These are phyloP conservation scores for Melocanna baccifera DNA, from an alignment of 176 grass and related monocot species.

Conservation along the genomic window DNA sequence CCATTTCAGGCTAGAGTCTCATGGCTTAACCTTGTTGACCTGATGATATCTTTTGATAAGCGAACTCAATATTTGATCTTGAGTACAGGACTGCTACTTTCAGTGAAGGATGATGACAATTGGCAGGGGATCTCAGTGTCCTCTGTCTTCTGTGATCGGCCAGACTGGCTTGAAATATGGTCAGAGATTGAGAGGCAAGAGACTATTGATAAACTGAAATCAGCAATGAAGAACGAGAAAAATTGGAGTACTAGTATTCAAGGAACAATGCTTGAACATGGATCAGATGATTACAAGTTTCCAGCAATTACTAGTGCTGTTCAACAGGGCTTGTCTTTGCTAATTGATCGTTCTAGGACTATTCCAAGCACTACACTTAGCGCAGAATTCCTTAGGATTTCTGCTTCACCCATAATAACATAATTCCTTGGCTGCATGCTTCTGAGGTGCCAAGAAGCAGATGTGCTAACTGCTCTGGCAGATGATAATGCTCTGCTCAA, in stretches of 20 bases:
- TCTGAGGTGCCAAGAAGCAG: slow-evolving; percentile 87
- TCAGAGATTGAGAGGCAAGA: slow-evolving; percentile 78
- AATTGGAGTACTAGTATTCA: slow-evolving; percentile 58
- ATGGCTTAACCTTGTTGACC: slow-evolving; percentile 89
- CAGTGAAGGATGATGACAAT: slow-evolving; percentile 68
- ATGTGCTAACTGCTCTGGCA: slow-evolving; percentile 87
- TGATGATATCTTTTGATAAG: slow-evolving; percentile 96
- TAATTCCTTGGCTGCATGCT: slow-evolving; percentile 74
- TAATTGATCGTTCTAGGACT: slow-evolving; percentile 64
- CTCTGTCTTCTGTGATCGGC: slow-evolving; percentile 77
- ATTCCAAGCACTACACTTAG: slow-evolving; percentile 75
- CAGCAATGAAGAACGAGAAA: slow-evolving; percentile 62
- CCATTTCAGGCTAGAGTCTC: slow-evolving; percentile 43
- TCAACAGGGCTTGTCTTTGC: slow-evolving; percentile 60
- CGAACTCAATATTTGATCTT: slow-evolving; percentile 68
- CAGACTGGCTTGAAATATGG: slow-evolving; percentile 95
- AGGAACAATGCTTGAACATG: slow-evolving; percentile 45
- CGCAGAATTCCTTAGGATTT: slow-evolving; percentile 65
- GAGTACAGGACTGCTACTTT: slow-evolving; percentile 58
- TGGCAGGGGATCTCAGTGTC: slow-evolving; percentile 70
- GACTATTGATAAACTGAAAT: slow-evolving; percentile 55
- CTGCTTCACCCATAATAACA: slow-evolving; percentile 55
- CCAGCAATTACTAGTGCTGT: slow-evolving; percentile 52
- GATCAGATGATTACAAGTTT: slow-evolving; percentile 71
- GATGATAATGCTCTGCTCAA: slow-evolving; percentile 78